These are phyloP conservation scores for Fusarium chaquense DNA, from an alignment of 2,329 filamentous ascomycete species.

Conservation along the genomic window DNA sequence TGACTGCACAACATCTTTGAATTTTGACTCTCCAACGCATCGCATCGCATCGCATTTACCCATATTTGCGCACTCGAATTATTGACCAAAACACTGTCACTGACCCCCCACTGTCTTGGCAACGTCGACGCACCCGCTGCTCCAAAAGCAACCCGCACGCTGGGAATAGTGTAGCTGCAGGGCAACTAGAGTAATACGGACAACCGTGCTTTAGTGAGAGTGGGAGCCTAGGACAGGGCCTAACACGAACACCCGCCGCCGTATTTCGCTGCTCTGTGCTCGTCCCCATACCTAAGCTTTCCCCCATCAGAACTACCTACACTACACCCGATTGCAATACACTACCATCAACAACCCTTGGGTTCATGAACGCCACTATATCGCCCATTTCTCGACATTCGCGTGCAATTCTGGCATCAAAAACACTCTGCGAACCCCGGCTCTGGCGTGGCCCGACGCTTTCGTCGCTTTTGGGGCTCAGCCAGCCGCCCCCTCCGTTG, in stretches of 20 bases:
- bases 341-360: slow-evolving; percentile 6
- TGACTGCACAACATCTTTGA: slow-evolving; percentile 28
- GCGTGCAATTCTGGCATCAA: slow-evolving; percentile 32
- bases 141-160: slow-evolving; percentile 17
- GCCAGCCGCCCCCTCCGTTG: slow-evolving; percentile 37
- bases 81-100: slow-evolving; percentile 3
- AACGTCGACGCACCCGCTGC: slow-evolving; percentile 27
- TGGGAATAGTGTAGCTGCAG: slow-evolving; percentile 10
- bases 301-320: slow-evolving; percentile 20
- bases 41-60: background rate
- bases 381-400: slow-evolving; percentile 37
- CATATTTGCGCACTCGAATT: slow-evolving; percentile 5
- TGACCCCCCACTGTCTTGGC: slow-evolving; percentile 43
- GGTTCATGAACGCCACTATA: slow-evolving; percentile 46
- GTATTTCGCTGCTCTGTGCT: slow-evolving; percentile 21
- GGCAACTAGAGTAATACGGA: slow-evolving; percentile 9
- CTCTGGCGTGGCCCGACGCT: slow-evolving; percentile 42
- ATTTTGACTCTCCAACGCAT: slow-evolving; percentile 8
- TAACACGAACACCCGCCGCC: slow-evolving; percentile 20
- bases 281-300: slow-evolving; percentile 24
- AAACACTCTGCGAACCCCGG: slow-evolving; percentile 21
- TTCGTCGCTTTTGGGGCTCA: slow-evolving; percentile 41
- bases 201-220: slow-evolving; percentile 29
- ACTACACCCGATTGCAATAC: background rate
- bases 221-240: slow-evolving; percentile 28